Percentiles rank a stretch among this genome's conserved stretches.
phyloP scores from a whole-genome alignment of 495 filamentous ascomycete species.

The Podospora bellae-mahoneyi region DNA sequence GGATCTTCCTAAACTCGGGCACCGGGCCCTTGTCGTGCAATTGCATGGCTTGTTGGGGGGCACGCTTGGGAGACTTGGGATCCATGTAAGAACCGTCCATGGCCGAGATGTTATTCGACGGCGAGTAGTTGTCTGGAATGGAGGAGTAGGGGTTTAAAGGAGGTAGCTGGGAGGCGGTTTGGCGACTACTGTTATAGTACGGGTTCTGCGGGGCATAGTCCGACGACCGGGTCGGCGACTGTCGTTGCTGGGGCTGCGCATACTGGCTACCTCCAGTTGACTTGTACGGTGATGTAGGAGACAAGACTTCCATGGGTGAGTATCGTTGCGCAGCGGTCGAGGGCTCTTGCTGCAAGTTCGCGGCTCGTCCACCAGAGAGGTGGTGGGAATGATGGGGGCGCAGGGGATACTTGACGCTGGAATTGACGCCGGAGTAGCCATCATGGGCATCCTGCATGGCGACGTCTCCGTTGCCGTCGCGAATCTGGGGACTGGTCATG shows the following conservation, averaged over 20 bases:
- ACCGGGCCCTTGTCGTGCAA: slow-evolving; percentile 64
- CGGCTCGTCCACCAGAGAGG: slow-evolving; percentile 45
- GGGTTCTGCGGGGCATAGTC: slow-evolving; percentile 48
- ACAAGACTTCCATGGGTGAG: slow-evolving; percentile 85
- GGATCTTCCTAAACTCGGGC: slow-evolving; percentile 79
- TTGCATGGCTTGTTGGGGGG: slow-evolving; percentile 46
- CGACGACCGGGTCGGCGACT: slow-evolving; percentile 47
- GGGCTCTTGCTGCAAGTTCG: slow-evolving; percentile 64
- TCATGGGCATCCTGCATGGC: slow-evolving; percentile 87
- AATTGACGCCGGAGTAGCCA: slow-evolving; percentile 65
- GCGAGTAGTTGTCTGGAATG: slow-evolving; percentile 61
- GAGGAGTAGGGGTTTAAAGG: slow-evolving; percentile 65
- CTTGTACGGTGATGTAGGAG: slow-evolving; percentile 54
- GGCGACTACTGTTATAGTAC: slow-evolving; percentile 48
- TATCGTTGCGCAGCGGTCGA: slow-evolving; percentile 85
- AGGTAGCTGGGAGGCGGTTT: slow-evolving; percentile 55
- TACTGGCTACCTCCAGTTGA: slow-evolving; percentile 41
- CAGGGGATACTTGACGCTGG: slow-evolving; percentile 65
- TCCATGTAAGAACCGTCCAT: slow-evolving; percentile 74
- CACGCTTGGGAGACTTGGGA: slow-evolving; percentile 65
- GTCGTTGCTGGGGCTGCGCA: slow-evolving; percentile 42
- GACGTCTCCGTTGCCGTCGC: slow-evolving; percentile 78
- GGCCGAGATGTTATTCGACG: slow-evolving; percentile 58
- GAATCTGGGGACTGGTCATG: slow-evolving; percentile 59
- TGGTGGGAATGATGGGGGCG: slow-evolving; percentile 63